Conservation (phyloP, 1,284 basidiomycete genomes). For the Meira nashicola region DNA sequence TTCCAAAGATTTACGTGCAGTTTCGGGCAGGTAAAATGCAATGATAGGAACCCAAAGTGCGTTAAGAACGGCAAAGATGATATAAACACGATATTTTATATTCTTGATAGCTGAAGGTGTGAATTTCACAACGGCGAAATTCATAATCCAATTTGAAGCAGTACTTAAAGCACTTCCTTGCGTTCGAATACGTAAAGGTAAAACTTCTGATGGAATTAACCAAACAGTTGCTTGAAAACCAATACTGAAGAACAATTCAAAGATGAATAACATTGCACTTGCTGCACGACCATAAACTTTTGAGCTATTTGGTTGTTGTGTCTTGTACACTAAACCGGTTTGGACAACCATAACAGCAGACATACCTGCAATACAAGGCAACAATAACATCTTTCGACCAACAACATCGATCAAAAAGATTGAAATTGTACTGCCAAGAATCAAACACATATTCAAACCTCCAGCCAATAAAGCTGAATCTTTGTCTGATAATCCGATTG, state of each 20-base stretch:
- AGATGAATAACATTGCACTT: constrained; percentile 4
- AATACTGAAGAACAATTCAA: constrained; percentile 10
- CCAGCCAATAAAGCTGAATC: constrained; percentile 1
- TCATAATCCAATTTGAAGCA: constrained; percentile 16
- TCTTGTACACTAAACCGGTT: constrained; percentile 8
- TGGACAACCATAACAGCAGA: background rate
- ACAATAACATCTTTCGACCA: constrained; percentile 5
- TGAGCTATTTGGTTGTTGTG: background rate
- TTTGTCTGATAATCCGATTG: constrained; percentile 3
- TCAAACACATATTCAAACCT: constrained; percentile 12
- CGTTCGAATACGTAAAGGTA: constrained; percentile 14
- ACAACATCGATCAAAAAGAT: constrained; percentile 7
- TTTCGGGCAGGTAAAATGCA: constrained; percentile 51
- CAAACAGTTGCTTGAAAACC: constrained; percentile 4
- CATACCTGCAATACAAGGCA: constrained; percentile 7
- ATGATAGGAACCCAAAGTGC: constrained; percentile 47
- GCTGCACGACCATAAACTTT: constrained; percentile 7
- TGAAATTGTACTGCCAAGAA: constrained; percentile 2
- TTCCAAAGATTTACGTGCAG: constrained; percentile 13
- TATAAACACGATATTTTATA: constrained; percentile 60
- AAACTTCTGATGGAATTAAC: constrained; percentile 14
- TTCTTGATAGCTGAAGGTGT: constrained; percentile 59
- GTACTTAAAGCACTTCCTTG: constrained; percentile 12
- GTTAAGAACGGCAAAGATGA: constrained; percentile 51
- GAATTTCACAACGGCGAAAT: constrained; percentile 58